Evolutionary conservation across 2,329 filamentous ascomycete species (phyloP), one percentile per base, ranked within the genome.

Genomic region (Trichoderma asperellum): DNA sequence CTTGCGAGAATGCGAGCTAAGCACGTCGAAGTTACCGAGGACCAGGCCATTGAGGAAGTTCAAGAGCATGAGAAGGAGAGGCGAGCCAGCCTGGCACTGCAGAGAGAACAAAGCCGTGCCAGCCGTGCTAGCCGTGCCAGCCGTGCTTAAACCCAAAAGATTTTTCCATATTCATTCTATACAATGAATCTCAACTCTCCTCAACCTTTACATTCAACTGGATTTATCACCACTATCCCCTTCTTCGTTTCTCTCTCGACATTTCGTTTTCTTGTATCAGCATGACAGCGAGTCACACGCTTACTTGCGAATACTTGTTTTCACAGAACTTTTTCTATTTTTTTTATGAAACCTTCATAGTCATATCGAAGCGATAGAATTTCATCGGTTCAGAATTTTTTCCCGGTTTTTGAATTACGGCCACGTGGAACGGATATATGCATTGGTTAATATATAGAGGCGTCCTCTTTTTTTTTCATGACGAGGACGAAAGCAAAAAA

Each of bases 1-100:
- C 83, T 91, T 79, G 77, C 80, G 72, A 77, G 77, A 71, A 83
- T 84, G 78, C 77, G 77, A 59, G 70, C 75, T 67, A 76, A 78
- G 72, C 73, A 78, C 27, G 73, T 75, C 27, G 64, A 70, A 0
- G 74, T 76, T 49, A 75, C 73, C 40, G 75, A 79, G 61, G 75
- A 79, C 53, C 73, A 78, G 40, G 74, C 74, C 24, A 59, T 73
- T 16, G 70, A 64, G 53, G 75, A 76, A 62, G 74, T 71, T 5
- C 70, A 73, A 11, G 73, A 75, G 35, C 65, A 68, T 3, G 75
- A 76, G 60, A 75, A 75, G 71, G 74, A 75, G 66, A 73, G 73
- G 21, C 72, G 74, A 1, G 62, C 73, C 21, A 77, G 74, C 62
- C 72, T 70, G 53, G 72, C 68, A 24, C n/a, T 52, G 27, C 21